Conservation (phyloP, 1,284 basidiomycete species). For the Cutaneotrichosporon arboriforme region DNA sequence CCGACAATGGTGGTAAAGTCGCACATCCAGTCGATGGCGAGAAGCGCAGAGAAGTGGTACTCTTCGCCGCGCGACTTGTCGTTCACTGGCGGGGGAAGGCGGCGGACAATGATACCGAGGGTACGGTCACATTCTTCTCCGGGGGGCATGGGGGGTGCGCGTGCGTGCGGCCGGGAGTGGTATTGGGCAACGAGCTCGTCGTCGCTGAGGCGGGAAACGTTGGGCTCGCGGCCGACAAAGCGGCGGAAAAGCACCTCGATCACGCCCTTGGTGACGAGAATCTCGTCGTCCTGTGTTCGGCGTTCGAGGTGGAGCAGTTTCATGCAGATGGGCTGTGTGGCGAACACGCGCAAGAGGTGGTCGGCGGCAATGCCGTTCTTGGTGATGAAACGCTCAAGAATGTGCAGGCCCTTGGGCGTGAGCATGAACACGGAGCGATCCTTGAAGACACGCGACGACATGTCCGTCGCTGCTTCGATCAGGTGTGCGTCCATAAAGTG, state of each 20-base stretch:
- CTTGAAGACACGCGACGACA: constrained; percentile 82
- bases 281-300: constrained; percentile 87
- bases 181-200: constrained; percentile 45
- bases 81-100: constrained; percentile 2
- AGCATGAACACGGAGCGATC: constrained; percentile 93
- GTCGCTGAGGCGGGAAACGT: constrained; percentile 54
- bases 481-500: constrained; percentile 98
- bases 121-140: constrained; percentile 49
- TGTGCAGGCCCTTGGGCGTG: constrained; percentile 96
- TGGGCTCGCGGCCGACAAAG: constrained; percentile 80
- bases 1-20: constrained; percentile 96
- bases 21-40: constrained; percentile 91
- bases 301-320: constrained; percentile 96
- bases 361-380: constrained; percentile 95
- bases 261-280: constrained; percentile 88
- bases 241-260: constrained; percentile 93
- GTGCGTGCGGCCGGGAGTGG: constrained; percentile 36
- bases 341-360: constrained; percentile 83
- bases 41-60: constrained; percentile 77
- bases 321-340: constrained; percentile 92
- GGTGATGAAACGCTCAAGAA: constrained; percentile 97
- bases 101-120: constrained; percentile 47
- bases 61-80: constrained; percentile 47
- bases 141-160: constrained; percentile 22
- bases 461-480: constrained; percentile 93